Percentiles rank a stretch among this genome's conserved stretches.
phyloP scores from a whole-genome alignment of 2,329 filamentous ascomycete species.

The Pseudodiploospora longispora region DNA sequence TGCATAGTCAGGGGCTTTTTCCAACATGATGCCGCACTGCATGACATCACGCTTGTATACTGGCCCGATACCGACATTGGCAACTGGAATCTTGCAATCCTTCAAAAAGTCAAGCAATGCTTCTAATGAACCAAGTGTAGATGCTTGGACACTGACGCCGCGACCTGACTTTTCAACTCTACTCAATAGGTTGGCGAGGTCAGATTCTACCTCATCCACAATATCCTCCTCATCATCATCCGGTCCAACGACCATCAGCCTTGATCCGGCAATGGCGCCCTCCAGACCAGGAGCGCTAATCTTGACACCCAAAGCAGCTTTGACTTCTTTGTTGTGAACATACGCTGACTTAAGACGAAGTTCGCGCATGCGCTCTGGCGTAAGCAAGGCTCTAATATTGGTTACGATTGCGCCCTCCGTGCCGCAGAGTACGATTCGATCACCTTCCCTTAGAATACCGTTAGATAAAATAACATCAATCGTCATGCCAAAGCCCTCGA shows the following conservation, averaged over 20 bases:
- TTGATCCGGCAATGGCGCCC: constrained; percentile 90
- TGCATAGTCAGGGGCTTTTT: constrained; percentile 91
- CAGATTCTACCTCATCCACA: constrained; percentile 91
- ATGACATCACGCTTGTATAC: constrained; percentile 98
- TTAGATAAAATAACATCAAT: constrained; percentile 97
- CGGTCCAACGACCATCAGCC: constrained; percentile 85
- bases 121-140: constrained; percentile 92
- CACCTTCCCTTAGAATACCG: constrained; percentile 87
- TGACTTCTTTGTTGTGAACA: constrained; percentile 98
- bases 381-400: constrained; percentile 89
- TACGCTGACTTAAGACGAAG: constrained; percentile 92
- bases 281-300: constrained; percentile 95
- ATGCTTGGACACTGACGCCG: constrained; percentile 95
- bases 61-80: constrained; percentile 93
- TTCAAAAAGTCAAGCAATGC: constrained; percentile 94
- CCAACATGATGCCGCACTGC: constrained; percentile 90
- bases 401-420: constrained; percentile 94
- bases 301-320: constrained; percentile 97
- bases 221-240: constrained; percentile 96
- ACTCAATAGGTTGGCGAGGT: constrained; percentile 84
- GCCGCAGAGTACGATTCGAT: constrained; percentile 90
- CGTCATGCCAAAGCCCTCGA: constrained; percentile 96
- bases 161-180: constrained; percentile 86
- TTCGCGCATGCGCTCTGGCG: constrained; percentile 87
- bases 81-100: constrained; percentile 92